Conservation (phyloP, 1,284 basidiomycete species). For the Marasmius tenuissimus region DNA sequence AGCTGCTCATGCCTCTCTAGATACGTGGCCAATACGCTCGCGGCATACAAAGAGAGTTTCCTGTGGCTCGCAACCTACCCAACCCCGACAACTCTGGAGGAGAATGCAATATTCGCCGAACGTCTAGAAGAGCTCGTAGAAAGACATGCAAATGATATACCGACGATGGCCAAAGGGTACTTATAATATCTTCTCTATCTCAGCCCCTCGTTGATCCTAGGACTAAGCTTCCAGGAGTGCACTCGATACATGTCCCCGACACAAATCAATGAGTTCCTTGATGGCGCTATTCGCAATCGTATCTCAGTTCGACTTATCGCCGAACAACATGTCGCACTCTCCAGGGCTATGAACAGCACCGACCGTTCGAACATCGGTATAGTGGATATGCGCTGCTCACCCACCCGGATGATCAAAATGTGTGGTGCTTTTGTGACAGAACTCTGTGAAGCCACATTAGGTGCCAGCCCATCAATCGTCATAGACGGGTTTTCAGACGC, state of each 20-base stretch:
- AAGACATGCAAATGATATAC: conserved; percentile 84
- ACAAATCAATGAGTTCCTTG: conserved; percentile 78
- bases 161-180: conserved; percentile 86
- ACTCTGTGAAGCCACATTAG: conserved; percentile 85
- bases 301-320: conserved; percentile 89
- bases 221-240: conserved; percentile 80
- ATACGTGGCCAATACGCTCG: conserved; percentile 66
- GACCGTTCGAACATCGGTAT: conserved; percentile 55
- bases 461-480: conserved; percentile 63
- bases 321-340: conserved; percentile 88
- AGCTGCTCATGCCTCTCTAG: not conserved
- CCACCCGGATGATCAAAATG: conserved; percentile 68
- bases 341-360: conserved; percentile 54
- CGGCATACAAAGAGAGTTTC: conserved; percentile 77
- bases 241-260: conserved; percentile 78
- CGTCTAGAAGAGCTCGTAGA: conserved; percentile 73
- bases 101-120: conserved; percentile 70
- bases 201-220: conserved; percentile 1
- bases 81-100: conserved; percentile 61
- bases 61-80: conserved; percentile 71
- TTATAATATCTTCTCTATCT: conserved; percentile 20
- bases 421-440: conserved; percentile 82
- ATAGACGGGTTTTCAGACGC: conserved; percentile 71
- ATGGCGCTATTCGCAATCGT: conserved; percentile 83
- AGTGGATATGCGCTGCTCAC: conserved; percentile 70